Evolutionary conservation across 148 eudicot species (phyloP), one percentile per base, ranked within the genome.

Genomic region (Tetragonia tetragonoides): DNA sequence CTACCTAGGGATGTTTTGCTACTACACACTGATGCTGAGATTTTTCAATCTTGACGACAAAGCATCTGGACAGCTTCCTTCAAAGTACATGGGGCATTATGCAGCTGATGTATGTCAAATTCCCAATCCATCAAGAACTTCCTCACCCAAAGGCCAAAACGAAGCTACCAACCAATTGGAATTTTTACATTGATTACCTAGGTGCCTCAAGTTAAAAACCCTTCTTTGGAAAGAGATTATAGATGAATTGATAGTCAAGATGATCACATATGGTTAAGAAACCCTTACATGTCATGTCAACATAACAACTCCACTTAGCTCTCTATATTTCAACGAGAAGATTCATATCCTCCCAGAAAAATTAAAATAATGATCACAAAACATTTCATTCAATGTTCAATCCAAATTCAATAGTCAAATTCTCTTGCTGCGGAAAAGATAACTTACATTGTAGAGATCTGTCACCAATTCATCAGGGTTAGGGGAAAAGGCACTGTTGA

Each of bases 401-500:
- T 28, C 34, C 34, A 28, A 68, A 72, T 53, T 56, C 20, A 34
- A 49, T 5, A 49, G 14, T 49, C 53, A 10, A 24, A 62, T 0
- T 53, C 54, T 7, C 16, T 21, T 9, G 66, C 20, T 49, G 8
- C 73, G 72, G 49, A 63, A 72, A 76, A 10, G 53, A 74, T 46
- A 76, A 82, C 99, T 90, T 85, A 95, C 99, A 77, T 91, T 87
- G 76, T 87, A 92, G 20, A 95, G 88, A 85, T 92, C 97, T 59
- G 82, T 83, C 46, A 95, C 92, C 82, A 86, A 71, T 78, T 95
- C 94, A 85, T 92, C 96, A 20, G 97, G 97, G 77, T 91, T 95
- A 21, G 99, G 99, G 23, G 96, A 93, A 84, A 95, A 92, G 80
- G 99, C 92, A 85, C 94, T 90, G 83, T 95, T 95, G 75, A 95